phyloP scores from a whole-genome alignment of 179 eudicot genomes.

The Actinidia chinensis region DNA sequence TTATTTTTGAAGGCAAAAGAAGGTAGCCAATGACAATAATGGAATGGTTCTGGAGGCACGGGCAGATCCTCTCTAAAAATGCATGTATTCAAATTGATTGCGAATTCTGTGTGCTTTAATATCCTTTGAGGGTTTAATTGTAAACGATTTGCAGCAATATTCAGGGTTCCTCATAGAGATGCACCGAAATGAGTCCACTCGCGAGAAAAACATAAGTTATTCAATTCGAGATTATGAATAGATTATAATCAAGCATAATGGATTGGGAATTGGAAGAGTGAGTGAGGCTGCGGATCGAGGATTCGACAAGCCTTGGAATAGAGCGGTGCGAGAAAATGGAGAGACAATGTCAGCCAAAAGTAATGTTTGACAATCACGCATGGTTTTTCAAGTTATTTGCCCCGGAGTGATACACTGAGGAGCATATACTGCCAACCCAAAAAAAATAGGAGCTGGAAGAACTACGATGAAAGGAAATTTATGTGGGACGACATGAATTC shows the following conservation, averaged over 20 bases:
- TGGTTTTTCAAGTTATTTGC: conserved; percentile 42
- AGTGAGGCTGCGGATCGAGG: conserved; percentile 46
- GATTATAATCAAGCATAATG: conserved; percentile 45
- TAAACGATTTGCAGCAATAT: conserved; percentile 31
- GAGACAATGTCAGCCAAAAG: conserved; percentile 52
- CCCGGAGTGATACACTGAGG: conserved; percentile 30
- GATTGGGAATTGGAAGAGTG: conserved; percentile 47
- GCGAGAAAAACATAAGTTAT: conserved; percentile 45
- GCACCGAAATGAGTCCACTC: conserved; percentile 34
- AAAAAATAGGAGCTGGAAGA: conserved; percentile 73
- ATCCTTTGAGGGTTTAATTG: not conserved
- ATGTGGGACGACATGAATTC: conserved; percentile 78
- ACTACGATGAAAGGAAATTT: conserved; percentile 93
- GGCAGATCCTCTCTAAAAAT: conserved; percentile 52
- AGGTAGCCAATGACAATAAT: conserved; percentile 34
- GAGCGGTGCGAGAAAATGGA: conserved; percentile 42
- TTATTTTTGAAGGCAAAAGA: conserved; percentile 50
- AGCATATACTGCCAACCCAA: conserved; percentile 33
- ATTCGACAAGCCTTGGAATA: conserved; percentile 57
- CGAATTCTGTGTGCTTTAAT: not conserved
- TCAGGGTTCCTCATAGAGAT: conserved; percentile 52
- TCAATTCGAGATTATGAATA: conserved; percentile 55
- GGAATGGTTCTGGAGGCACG: conserved; percentile 44
- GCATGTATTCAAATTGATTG: conserved; percentile 28
- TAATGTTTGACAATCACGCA: conserved; percentile 55